Evolutionary conservation across 2,329 filamentous ascomycete genomes (phyloP).

Genomic region (Fusarium penzigii): DNA sequence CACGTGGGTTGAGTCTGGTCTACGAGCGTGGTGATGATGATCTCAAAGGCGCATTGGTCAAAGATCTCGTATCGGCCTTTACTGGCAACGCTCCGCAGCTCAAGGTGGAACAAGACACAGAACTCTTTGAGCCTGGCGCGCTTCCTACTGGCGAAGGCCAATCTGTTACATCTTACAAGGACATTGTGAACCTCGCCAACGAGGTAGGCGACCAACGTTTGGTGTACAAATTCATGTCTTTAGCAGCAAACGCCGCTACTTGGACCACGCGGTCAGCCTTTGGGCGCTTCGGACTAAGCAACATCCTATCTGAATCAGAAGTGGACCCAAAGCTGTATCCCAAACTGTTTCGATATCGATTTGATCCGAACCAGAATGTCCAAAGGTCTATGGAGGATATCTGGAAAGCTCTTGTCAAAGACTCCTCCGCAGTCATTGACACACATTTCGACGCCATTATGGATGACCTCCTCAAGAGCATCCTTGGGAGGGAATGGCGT

Average conservation of each 20-base stretch:
- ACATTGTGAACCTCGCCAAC: slow-evolving; percentile 92
- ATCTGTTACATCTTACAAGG: slow-evolving; percentile 93
- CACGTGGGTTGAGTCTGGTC: slow-evolving; percentile 84
- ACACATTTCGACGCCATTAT: slow-evolving; percentile 87
- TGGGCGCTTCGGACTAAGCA: slow-evolving; percentile 89
- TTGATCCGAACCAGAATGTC: slow-evolving; percentile 92
- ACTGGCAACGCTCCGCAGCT: slow-evolving; percentile 74
- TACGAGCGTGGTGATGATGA: slow-evolving; percentile 87
- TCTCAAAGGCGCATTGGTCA: slow-evolving; percentile 79
- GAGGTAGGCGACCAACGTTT: slow-evolving; percentile 94
- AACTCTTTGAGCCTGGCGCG: slow-evolving; percentile 89
- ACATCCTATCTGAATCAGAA: slow-evolving; percentile 83
- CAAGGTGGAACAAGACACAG: slow-evolving; percentile 86
- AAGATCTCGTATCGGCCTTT: slow-evolving; percentile 85
- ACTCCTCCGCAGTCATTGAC: slow-evolving; percentile 74
- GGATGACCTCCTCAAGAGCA: slow-evolving; percentile 79
- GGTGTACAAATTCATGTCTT: slow-evolving; percentile 98
- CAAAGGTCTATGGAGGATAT: slow-evolving; percentile 97
- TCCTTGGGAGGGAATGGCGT: slow-evolving; percentile 90
- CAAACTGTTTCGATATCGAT: slow-evolving; percentile 91
- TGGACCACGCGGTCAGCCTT: slow-evolving; percentile 98
- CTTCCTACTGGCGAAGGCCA: slow-evolving; percentile 87
- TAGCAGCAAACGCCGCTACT: slow-evolving; percentile 92
- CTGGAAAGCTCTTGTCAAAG: slow-evolving; percentile 94
- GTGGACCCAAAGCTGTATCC: slow-evolving; percentile 93